phyloP scores from a whole-genome alignment of 2,329 filamentous ascomycete genomes.

The Cadophora malorum region DNA sequence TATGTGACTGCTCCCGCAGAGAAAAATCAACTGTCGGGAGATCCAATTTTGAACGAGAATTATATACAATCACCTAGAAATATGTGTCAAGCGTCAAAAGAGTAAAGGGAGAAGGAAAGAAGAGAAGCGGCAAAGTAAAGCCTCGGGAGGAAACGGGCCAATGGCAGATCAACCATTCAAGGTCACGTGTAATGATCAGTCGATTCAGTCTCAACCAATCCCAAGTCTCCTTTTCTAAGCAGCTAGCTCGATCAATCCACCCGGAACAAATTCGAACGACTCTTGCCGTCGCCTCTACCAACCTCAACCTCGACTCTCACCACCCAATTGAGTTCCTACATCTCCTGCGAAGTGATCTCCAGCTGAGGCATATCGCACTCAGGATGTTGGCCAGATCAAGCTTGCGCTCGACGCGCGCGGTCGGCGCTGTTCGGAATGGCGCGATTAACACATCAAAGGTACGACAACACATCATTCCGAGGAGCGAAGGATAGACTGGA shows the following conservation, averaged over 20 bases:
- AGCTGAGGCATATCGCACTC: slow-evolving; percentile 46
- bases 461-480: slow-evolving; percentile 57
- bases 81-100: too few relatives aligned
- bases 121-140: neutral
- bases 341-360: slow-evolving; percentile 41
- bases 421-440: slow-evolving; percentile 78
- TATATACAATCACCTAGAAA: too few relatives aligned
- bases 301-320: slow-evolving; percentile 39
- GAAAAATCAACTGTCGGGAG: too few relatives aligned
- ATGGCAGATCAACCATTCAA: neutral
- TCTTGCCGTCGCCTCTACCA: slow-evolving; percentile 32
- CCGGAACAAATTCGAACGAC: slow-evolving; percentile 34
- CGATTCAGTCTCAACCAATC: slow-evolving; percentile 12
- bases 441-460: slow-evolving; percentile 77
- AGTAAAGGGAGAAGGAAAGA: too few relatives aligned
- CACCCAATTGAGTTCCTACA: slow-evolving; percentile 42
- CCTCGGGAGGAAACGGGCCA: neutral
- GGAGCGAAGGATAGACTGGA: slow-evolving; percentile 34
- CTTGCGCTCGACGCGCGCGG: slow-evolving; percentile 85
- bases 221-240: slow-evolving; percentile 10
- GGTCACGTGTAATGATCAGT: neutral
- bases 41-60: too few relatives aligned
- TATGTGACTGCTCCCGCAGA: too few relatives aligned
- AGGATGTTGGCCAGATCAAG: slow-evolving; percentile 94
- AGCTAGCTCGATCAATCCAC: slow-evolving; percentile 11